Percentiles rank a stretch among this genome's conserved stretches.
phyloP scores from a whole-genome alignment of 2,329 filamentous ascomycete species.

The Ceratocystis papillata region DNA sequence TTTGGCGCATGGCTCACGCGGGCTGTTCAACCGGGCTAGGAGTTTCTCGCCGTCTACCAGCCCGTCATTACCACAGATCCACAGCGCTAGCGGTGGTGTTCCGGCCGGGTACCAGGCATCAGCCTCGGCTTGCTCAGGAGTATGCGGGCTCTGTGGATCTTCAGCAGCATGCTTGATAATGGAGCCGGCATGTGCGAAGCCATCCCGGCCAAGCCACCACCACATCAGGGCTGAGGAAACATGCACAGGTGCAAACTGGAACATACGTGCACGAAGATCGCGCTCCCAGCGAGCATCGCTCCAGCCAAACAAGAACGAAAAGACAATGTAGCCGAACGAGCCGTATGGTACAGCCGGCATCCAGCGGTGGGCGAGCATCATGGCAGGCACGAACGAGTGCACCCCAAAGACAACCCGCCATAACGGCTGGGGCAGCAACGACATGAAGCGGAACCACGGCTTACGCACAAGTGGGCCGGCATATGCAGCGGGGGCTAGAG shows the following conservation, averaged over 20 bases:
- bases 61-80: slow-evolving; percentile 73
- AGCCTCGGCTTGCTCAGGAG: slow-evolving; percentile 25
- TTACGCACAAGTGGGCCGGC: slow-evolving; percentile 76
- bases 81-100: slow-evolving; percentile 74
- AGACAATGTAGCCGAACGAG: slow-evolving; percentile 75
- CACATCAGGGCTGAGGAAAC: slow-evolving; percentile 83
- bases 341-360: slow-evolving; percentile 62
- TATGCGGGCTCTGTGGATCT: slow-evolving; percentile 42
- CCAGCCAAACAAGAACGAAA: slow-evolving; percentile 84
- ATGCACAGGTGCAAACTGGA: slow-evolving; percentile 85
- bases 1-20: slow-evolving; percentile 68
- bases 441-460: slow-evolving; percentile 84
- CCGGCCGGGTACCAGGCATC: slow-evolving; percentile 66
- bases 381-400: slow-evolving; percentile 83
- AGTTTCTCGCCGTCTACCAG: slow-evolving; percentile 73
- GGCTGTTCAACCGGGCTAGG: slow-evolving; percentile 60
- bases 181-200: slow-evolving; percentile 69
- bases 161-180: slow-evolving; percentile 68
- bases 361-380: slow-evolving; percentile 70
- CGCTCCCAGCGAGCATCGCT: slow-evolving; percentile 75
- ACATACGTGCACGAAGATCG: slow-evolving; percentile 67
- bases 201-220: slow-evolving; percentile 87
- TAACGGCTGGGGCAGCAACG: slow-evolving; percentile 43
- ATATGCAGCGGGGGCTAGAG: slow-evolving; percentile 80
- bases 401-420: slow-evolving; percentile 83